A percentile compares a stretch with the other conserved stretches of the same genome.
These are phyloP conservation scores for Talaromyces sp. DNA, from an alignment of 2,329 filamentous ascomycete genomes.

Conservation along the genomic window DNA sequence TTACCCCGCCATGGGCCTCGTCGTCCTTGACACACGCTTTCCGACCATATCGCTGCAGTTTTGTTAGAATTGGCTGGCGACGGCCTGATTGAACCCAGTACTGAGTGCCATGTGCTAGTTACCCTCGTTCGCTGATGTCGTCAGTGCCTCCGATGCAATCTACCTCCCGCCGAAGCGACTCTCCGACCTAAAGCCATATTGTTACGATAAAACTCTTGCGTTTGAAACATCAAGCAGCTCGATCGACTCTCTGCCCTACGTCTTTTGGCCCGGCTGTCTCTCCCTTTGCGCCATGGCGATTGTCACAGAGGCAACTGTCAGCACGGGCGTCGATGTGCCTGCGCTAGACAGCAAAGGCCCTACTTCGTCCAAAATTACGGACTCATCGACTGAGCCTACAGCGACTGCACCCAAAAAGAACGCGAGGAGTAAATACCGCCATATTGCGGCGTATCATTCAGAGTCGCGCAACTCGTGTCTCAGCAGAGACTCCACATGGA, in stretches of 20 bases:
- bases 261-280: not conserved
- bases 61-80: not conserved
- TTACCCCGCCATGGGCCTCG: constrained; percentile 3
- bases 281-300: constrained; percentile 24
- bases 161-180: not conserved
- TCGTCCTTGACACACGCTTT: not conserved
- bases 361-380: constrained; percentile 11
- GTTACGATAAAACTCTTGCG: not conserved
- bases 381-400: constrained; percentile 1
- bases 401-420: constrained; percentile 13
- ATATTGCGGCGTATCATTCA: constrained; percentile 82
- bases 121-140: not conserved
- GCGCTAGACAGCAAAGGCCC: constrained; percentile 8
- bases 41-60: not conserved
- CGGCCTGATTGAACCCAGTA: not conserved
- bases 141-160: not conserved
- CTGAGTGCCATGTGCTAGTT: not conserved
- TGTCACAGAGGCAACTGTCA: constrained; percentile 20
- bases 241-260: not conserved
- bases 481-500: constrained; percentile 69
- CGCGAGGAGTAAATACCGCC: constrained; percentile 69
- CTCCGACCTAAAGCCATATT: not conserved
- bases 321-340: constrained; percentile 22
- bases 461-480: constrained; percentile 68
- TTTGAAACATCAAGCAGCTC: not conserved